Evolutionary conservation across 768 basidiomycete species (phyloP).

Genomic region (Pisolithus sp.): DNA sequence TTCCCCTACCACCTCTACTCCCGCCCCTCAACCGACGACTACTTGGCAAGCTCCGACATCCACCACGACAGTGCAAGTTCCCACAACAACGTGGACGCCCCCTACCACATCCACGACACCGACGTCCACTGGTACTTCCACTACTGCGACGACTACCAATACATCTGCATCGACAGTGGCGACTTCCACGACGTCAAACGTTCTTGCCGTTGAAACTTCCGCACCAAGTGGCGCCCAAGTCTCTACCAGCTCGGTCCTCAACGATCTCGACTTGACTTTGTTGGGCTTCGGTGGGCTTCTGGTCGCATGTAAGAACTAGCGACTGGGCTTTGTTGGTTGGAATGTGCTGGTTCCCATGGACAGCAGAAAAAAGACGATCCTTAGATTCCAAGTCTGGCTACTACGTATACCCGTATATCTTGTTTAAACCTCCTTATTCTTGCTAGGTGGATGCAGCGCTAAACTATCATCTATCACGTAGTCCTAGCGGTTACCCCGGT

Average conservation of each 20-base stretch:
- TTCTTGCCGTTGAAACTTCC: conserved; percentile 5
- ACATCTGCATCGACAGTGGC: conserved; percentile 12
- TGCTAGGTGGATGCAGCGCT: too few relatives aligned
- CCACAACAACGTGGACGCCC: conserved; percentile 6
- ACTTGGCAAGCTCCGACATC: conserved; percentile 9
- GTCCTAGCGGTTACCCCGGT: too few relatives aligned
- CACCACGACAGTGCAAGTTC: conserved; percentile 8
- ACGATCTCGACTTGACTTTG: conserved; percentile 10
- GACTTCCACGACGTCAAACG: conserved; percentile 14
- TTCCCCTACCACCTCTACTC: conserved; percentile 17
- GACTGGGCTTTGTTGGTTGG: background rate
- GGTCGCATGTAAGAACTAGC: conserved; percentile 5
- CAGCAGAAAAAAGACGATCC: background rate
- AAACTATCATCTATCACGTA: too few relatives aligned
- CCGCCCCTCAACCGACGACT: conserved; percentile 16
- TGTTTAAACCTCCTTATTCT: too few relatives aligned
- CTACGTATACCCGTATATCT: background rate
- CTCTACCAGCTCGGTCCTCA: conserved; percentile 8
- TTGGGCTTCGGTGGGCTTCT: conserved; percentile 18
- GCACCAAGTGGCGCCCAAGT: conserved; percentile 5
- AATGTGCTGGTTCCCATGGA: background rate
- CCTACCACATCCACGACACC: conserved; percentile 19
- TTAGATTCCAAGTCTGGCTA: background rate
- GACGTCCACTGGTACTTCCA: conserved; percentile 14
- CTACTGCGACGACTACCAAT: conserved; percentile 2